Evolutionary conservation across 1,284 basidiomycete species (phyloP), one percentile per base, ranked within the genome.

Genomic region (Cystobasidiaceae sp.): DNA sequence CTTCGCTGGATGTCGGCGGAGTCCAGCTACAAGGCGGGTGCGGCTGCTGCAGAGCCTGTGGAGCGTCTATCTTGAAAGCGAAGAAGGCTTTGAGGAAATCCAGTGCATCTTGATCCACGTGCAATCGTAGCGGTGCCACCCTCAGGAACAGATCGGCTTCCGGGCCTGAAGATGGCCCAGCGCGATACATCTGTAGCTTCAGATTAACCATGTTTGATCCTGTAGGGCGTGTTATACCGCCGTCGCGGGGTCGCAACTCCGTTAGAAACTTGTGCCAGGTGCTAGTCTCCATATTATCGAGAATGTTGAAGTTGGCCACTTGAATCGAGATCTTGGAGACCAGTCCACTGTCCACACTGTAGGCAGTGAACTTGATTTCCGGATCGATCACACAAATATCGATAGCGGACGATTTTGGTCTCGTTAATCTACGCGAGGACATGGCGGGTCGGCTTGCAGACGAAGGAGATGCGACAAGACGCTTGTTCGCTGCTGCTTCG

Each of bases 251-350:
- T 52, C 86, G 83, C 75, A 93, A 81, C 65, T 86, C 85, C 1
- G 92, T 94, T 66, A 98, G 79, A 76, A 98, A 98, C 74, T 93
- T 97, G 76, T 87, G 88, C 96, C 96, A 98, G 0, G 94, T 97
- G 9, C 93, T 97, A 0, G 93, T 93, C 80, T 91, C 93, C 81
- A 98, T 91, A 74, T 97, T 93, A 78, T 98, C 94, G 58, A 97
- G 80, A 68, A 98, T 96, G 1, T 76, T 77, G 72, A 86, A 89
- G 56, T 85, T 78, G 73, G 89, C 85, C 13, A 89, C 77, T 68
- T 89, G 86, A 2, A 56, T 46, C 8, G 28, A 25, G 7, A 72
- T 30, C n/a, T 45, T 58, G 7, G 73, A 72, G 2, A 72, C 66
- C 9, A 73, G 43, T 13, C 70, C 57, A 11, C 71, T 56, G 28